A percentile compares a stretch with the other conserved stretches of the same genome.
These are phyloP conservation scores for Phaeosphaeria sp. DNA, from an alignment of 2,329 filamentous ascomycete species.

Conservation along the genomic window DNA sequence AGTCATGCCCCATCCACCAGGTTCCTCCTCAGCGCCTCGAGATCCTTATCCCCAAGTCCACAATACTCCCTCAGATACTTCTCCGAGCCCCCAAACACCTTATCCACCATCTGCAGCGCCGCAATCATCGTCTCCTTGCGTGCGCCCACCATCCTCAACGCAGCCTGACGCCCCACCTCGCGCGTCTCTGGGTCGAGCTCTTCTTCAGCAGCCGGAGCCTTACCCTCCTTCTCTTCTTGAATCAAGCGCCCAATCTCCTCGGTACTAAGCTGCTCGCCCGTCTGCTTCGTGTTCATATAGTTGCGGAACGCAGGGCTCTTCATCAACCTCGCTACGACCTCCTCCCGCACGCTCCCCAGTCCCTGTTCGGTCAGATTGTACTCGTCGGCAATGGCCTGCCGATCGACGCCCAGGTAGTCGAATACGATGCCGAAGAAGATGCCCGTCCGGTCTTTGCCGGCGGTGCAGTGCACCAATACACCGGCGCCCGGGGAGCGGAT, in stretches of 20 bases:
- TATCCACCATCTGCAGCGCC: constrained; percentile 61
- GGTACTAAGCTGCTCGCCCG: constrained; percentile 45
- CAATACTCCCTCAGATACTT: constrained; percentile 66
- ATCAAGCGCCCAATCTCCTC: constrained; percentile 58
- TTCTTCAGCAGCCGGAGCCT: constrained; percentile 32
- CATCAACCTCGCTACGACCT: constrained; percentile 61
- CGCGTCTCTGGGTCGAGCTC: constrained; percentile 48
- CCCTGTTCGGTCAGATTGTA: constrained; percentile 72
- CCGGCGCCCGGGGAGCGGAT: constrained; percentile 54
- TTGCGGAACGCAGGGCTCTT: constrained; percentile 29
- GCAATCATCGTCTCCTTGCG: constrained; percentile 60
- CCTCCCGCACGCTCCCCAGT: constrained; percentile 52
- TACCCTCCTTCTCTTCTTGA: constrained; percentile 33
- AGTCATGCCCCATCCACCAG: constrained; percentile 22
- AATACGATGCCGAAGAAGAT: constrained; percentile 72
- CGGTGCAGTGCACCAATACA: constrained; percentile 74
- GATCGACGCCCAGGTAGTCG: constrained; percentile 66
- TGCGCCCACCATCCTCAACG: constrained; percentile 46
- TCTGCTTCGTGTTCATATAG: constrained; percentile 24
- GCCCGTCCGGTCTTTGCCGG: constrained; percentile 79
- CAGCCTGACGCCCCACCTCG: constrained; percentile 32
- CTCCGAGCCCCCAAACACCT: constrained; percentile 68
- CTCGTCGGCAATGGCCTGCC: constrained; percentile 66
- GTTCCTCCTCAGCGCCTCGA: constrained; percentile 55
- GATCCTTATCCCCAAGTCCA: constrained; percentile 62